Evolutionary conservation across 1,139 yeast species (phyloP).

Genomic region (Blastobotrys serpentis): DNA sequence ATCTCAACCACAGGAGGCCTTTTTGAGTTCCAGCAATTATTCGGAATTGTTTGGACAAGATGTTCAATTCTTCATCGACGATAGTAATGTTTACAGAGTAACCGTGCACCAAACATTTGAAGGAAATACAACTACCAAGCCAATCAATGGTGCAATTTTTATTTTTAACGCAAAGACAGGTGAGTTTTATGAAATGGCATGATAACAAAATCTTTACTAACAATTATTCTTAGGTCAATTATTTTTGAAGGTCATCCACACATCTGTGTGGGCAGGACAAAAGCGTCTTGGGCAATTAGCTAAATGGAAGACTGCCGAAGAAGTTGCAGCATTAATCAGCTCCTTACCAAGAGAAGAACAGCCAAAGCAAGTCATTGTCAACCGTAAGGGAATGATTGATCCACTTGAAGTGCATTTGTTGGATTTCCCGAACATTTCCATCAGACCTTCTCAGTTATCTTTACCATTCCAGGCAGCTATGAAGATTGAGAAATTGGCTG

Average conservation of each 20-base stretch:
- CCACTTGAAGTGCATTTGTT: conserved; percentile 96
- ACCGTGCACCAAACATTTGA: conserved; percentile 89
- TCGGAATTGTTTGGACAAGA: conserved; percentile 87
- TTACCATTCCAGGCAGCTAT: conserved; percentile 88
- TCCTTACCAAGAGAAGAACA: conserved; percentile 92
- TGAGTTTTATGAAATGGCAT: not conserved
- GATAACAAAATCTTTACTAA: not conserved
- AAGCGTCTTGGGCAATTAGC: conserved; percentile 91
- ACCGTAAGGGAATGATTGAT: conserved; percentile 88
- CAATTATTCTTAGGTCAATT: conserved; percentile 64
- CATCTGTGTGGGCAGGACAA: conserved; percentile 97
- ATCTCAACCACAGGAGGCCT: conserved; percentile 90
- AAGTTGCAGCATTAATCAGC: conserved; percentile 85
- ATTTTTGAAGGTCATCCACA: conserved; percentile 84
- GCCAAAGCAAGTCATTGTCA: conserved; percentile 87
- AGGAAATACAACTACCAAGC: conserved; percentile 89
- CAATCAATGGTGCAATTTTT: conserved; percentile 90
- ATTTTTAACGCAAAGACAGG: conserved; percentile 79
- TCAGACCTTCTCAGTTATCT: conserved; percentile 84
- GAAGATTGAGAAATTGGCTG: conserved; percentile 76
- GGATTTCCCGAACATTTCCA: conserved; percentile 90
- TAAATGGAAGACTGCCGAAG: conserved; percentile 98
- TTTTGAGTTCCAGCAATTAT: conserved; percentile 83
- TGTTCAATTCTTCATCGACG: conserved; percentile 82
- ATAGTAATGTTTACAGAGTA: conserved; percentile 91